phyloP scores from a whole-genome alignment of 495 filamentous ascomycete species.

The Penicillium bialowiezense region DNA sequence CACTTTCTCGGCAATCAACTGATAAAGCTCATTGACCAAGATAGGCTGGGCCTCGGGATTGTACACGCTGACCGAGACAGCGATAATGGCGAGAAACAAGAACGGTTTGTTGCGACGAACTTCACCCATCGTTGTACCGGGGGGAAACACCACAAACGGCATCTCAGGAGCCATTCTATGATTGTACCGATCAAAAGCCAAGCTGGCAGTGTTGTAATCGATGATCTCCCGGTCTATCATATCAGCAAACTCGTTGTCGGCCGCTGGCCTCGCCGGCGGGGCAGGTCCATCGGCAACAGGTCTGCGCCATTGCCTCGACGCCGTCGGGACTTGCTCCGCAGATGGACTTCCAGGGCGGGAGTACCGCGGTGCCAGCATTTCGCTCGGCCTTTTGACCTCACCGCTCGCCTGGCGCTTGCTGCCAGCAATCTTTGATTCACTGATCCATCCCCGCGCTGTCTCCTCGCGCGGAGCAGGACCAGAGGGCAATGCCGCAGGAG shows the following conservation, averaged over 20 bases:
- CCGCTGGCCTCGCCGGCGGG: constrained; percentile 11
- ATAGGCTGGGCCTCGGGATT: constrained; percentile 55
- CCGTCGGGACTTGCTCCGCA: constrained; percentile 18
- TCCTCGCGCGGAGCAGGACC: constrained; percentile 6
- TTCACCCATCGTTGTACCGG: constrained; percentile 60
- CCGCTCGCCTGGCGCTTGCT: constrained; percentile 25
- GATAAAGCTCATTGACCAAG: constrained; percentile 70
- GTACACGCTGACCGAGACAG: constrained; percentile 61
- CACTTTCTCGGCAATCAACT: constrained; percentile 68
- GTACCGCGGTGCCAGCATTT: constrained; percentile 18
- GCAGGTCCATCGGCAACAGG: constrained; percentile 7
- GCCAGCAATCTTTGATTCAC: constrained; percentile 11
- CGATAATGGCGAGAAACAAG: constrained; percentile 78
- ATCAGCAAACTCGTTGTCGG: constrained; percentile 50
- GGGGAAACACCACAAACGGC: constrained; percentile 74
- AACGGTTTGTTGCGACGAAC: constrained; percentile 71
- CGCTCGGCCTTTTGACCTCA: constrained; percentile 16
- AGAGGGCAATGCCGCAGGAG: constrained; percentile 5
- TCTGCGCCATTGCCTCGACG: constrained; percentile 15
- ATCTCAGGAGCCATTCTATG: constrained; percentile 67
- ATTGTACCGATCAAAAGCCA: constrained; percentile 68
- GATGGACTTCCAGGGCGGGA: constrained; percentile 21
- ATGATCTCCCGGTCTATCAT: constrained; percentile 70
- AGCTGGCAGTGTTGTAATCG: constrained; percentile 55
- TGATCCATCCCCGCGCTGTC: constrained; percentile 17